These are phyloP conservation scores for Aspergillus baeticus DNA, from an alignment of 495 filamentous ascomycete genomes.

Conservation along the genomic window DNA sequence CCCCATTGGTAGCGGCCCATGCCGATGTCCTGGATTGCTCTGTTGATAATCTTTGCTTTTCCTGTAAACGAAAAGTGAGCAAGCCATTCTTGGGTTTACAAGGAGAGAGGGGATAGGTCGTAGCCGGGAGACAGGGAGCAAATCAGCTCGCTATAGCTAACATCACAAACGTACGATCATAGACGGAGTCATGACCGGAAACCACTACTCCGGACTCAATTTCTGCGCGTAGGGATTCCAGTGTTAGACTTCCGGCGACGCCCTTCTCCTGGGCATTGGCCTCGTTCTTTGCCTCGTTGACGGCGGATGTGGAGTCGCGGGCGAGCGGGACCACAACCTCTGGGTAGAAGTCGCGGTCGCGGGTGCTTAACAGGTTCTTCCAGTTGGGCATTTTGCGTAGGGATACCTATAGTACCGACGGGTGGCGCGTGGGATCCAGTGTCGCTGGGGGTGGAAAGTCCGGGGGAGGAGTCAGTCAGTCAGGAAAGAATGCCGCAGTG, in stretches of 20 bases:
- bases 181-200: conserved; percentile 45
- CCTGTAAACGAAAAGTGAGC: conserved; percentile 12
- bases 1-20: conserved; percentile 84
- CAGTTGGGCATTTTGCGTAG: background rate
- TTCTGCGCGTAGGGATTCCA: conserved; percentile 47
- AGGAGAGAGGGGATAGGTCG: no score
- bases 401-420: background rate
- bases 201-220: conserved; percentile 43
- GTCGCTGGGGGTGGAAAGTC: no score
- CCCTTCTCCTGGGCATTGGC: background rate
- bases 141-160: no score
- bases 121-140: no score
- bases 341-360: background rate
- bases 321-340: background rate
- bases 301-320: background rate
- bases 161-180: conserved; percentile 48
- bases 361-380: background rate
- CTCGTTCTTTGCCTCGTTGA: background rate
- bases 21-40: conserved; percentile 69
- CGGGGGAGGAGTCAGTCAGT: no score
- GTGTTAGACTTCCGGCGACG: conserved; percentile 25
- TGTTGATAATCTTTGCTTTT: conserved; percentile 54
- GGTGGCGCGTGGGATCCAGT: no score
- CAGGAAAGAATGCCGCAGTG: no score
- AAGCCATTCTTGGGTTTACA: no score